Percentiles rank a stretch among this genome's conserved stretches.
phyloP scores from a whole-genome alignment of 176 grass and related monocot species.

The Phragmites australis region DNA sequence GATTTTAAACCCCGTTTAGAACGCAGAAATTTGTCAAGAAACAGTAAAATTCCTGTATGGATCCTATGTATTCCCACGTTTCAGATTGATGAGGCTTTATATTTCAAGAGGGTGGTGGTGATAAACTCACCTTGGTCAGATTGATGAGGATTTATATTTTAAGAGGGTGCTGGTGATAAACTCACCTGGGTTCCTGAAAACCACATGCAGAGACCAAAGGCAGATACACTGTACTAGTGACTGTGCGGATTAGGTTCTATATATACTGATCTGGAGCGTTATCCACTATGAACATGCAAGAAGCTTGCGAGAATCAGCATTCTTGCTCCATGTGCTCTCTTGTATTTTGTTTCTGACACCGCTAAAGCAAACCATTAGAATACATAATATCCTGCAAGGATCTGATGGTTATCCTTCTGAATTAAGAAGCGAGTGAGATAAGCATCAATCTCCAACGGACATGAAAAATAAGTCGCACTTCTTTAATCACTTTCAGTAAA shows the following conservation, averaged over 20 bases:
- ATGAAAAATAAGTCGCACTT: not conserved
- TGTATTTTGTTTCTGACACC: slow-evolving; percentile 17
- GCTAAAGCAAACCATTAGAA: slow-evolving; percentile 17
- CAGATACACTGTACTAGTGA: not conserved
- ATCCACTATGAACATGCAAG: not conserved
- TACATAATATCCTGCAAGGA: slow-evolving; percentile 12
- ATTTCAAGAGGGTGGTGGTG: not conserved
- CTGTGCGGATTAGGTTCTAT: slow-evolving; percentile 23
- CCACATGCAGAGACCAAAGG: not conserved
- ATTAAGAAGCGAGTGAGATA: slow-evolving; percentile 7
- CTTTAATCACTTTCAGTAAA: not conserved
- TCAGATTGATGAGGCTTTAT: not conserved
- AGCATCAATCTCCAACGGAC: slow-evolving; percentile 1
- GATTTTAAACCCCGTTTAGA: not conserved
- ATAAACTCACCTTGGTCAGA: no score
- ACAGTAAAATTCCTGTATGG: not conserved
- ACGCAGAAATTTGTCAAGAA: not conserved
- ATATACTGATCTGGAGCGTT: slow-evolving; percentile 39
- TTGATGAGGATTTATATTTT: no score
- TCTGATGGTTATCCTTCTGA: not conserved
- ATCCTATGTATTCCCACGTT: not conserved
- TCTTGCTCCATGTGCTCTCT: slow-evolving; percentile 27
- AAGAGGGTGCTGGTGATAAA: no score
- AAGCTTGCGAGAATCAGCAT: not conserved
- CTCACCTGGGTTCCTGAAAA: not conserved